Conservation (phyloP, 306 rosid species). For the Senna siamea region DNA sequence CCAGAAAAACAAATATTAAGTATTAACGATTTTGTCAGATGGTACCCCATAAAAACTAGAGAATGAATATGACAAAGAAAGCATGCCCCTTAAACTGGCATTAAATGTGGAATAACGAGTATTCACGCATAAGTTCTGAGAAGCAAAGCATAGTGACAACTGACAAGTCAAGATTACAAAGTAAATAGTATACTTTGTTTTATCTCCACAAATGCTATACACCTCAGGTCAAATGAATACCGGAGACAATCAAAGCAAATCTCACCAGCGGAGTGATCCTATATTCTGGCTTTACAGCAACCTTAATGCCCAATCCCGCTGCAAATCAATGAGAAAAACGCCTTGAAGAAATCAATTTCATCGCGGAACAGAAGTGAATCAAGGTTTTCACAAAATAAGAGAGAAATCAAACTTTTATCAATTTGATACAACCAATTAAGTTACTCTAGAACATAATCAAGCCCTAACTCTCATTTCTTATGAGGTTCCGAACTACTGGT, state of each 20-base stretch:
- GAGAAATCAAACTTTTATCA: neutral
- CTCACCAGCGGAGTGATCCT: slow-evolving; percentile 69
- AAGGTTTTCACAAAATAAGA: neutral
- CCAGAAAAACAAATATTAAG: neutral
- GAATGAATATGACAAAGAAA: slow-evolving; percentile 4
- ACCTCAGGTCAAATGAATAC: neutral
- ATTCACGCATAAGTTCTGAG: neutral
- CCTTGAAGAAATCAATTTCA: neutral
- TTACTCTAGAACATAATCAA: neutral
- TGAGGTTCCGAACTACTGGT: neutral
- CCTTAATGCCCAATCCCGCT: slow-evolving; percentile 70
- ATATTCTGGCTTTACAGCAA: slow-evolving; percentile 55
- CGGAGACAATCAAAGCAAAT: slow-evolving; percentile 4
- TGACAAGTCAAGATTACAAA: neutral
- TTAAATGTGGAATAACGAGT: neutral
- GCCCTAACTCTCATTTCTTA: neutral
- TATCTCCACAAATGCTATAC: neutral
- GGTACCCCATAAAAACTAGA: neutral
- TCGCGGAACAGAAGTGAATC: neutral
- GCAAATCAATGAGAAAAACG: slow-evolving; percentile 29
- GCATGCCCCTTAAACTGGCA: neutral
- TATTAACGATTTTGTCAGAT: neutral
- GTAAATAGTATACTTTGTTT: neutral
- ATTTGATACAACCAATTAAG: neutral
- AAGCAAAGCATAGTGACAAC: neutral